Base-by-base conservation (phyloP, 495 filamentous ascomycete genomes). In the Delitschia confertaspora region DNA sequence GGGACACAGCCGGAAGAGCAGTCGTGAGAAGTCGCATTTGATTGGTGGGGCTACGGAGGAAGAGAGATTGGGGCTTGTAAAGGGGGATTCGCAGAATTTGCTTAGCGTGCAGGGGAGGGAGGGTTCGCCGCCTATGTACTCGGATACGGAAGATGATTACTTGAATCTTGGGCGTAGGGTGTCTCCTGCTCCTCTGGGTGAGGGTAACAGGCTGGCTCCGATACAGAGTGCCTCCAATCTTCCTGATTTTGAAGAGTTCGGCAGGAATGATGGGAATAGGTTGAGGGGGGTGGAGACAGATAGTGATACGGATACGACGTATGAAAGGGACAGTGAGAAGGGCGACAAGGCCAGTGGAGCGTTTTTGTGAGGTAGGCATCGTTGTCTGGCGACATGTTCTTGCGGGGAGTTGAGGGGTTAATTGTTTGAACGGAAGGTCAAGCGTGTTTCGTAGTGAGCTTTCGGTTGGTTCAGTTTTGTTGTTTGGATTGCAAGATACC, bases 31-130 rank as follows among this genome's bases (percentile, higher is more conserved):
- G 34, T 29, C 50, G 36, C 38, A 47, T 8, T 45, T 45, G 17
- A 52, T 51, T 16, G 73, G 71, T 47, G 64, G 64, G 34, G 74
- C 75, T 5, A 94, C 88, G 0, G 91, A 95, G 55, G 91, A 98
- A 61, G 91, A 98, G 55, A 70, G 75, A 24, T 58, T 95, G 14
- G 91, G 91, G 0, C 73, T 98, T 1, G 89, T 95, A 4, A 79
- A 80, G 55, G 87, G 85, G 10, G 84, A 88, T 66, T 70, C 71
- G 11, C 42, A 38, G 8, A 45, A 42, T 18, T 45, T 64, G 56
- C 67, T 71, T 3, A 38, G 60, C 10, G 38, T 55, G 18, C 47
- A 22, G 13, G 44, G 48, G n/a, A 23, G 42, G 11, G 30, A 21
- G 2, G 40, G 26, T 33, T 32, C 41, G 22, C 53, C 53, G 13